phyloP scores from a whole-genome alignment of 2,329 filamentous ascomycete species.

The Emmonsiellopsis sp. region DNA sequence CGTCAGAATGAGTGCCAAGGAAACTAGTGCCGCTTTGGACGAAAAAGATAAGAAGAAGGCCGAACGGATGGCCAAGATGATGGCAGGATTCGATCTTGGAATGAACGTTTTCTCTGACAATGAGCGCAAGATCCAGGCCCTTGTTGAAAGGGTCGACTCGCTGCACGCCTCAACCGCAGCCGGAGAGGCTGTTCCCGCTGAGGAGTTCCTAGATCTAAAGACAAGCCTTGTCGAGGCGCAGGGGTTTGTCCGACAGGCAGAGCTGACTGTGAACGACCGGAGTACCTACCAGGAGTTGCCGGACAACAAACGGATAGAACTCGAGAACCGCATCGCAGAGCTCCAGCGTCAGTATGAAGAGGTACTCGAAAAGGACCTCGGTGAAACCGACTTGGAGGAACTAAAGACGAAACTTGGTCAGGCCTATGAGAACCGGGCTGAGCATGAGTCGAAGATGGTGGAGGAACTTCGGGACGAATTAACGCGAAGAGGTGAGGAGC shows the following conservation, averaged over 20 bases:
- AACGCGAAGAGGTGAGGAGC: slow-evolving; percentile 68
- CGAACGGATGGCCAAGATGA: slow-evolving; percentile 99
- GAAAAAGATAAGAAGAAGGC: slow-evolving; percentile 99
- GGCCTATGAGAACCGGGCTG: slow-evolving; percentile 65
- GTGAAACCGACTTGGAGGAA: slow-evolving; percentile 70
- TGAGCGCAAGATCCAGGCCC: slow-evolving; percentile 71
- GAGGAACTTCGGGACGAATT: slow-evolving; percentile 71
- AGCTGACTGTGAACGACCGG: slow-evolving; percentile 70
- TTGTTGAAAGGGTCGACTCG: slow-evolving; percentile 73
- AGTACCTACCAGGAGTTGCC: slow-evolving; percentile 46
- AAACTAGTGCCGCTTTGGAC: slow-evolving; percentile 78
- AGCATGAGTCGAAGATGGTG: slow-evolving; percentile 61
- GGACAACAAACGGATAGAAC: slow-evolving; percentile 58
- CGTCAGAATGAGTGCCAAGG: slow-evolving; percentile 92
- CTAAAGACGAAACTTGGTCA: slow-evolving; percentile 71
- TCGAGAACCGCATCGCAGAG: slow-evolving; percentile 64
- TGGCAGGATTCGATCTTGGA: slow-evolving; percentile 94
- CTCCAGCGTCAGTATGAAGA: slow-evolving; percentile 79
- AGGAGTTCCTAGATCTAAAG: slow-evolving; percentile 69
- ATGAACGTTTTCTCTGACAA: slow-evolving; percentile 90
- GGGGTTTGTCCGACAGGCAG: slow-evolving; percentile 83
- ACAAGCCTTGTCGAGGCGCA: slow-evolving; percentile 79
- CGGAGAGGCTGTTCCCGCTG: slow-evolving; percentile 70
- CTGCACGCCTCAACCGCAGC: slow-evolving; percentile 66
- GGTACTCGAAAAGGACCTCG: slow-evolving; percentile 67